Conservation (phyloP, 441 rosid genomes). For the Dalechampia spathulata region DNA sequence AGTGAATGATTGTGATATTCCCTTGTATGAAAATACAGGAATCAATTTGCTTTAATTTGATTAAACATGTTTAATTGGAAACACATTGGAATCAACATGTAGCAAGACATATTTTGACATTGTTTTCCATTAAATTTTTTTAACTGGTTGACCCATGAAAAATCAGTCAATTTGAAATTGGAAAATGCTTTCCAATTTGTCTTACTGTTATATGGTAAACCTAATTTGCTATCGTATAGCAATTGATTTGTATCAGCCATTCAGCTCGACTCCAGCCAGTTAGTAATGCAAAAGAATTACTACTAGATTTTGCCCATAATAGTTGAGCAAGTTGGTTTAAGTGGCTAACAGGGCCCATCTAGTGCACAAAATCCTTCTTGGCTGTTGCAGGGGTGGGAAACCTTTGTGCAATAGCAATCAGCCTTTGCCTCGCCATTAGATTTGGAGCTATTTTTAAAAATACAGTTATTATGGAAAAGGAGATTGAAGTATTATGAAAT, state of each 20-base stretch:
- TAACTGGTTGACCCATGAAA: neutral
- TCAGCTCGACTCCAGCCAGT: neutral
- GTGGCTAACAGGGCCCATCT: too few relatives aligned
- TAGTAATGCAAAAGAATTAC: neutral
- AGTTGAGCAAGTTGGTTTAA: neutral
- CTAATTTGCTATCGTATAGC: neutral
- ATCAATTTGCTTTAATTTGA: neutral
- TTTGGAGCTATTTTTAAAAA: too few relatives aligned
- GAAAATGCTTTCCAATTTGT: neutral
- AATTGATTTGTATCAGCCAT: neutral
- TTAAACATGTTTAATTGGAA: neutral
- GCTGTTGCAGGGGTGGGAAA: too few relatives aligned
- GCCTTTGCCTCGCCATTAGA: too few relatives aligned
- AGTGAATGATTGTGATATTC: too few relatives aligned
- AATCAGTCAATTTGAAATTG: neutral
- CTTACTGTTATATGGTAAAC: neutral
- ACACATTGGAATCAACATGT: neutral
- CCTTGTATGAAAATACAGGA: neutral
- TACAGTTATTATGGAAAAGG: too few relatives aligned
- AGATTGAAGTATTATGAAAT: too few relatives aligned
- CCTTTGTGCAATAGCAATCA: too few relatives aligned
- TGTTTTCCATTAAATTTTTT: neutral
- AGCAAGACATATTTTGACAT: neutral
- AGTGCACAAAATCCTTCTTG: too few relatives aligned
- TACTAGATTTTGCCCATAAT: neutral